A percentile compares a stretch with the other conserved stretches of the same genome.
Conservation (phyloP, 2,329 filamentous ascomycete genomes). For the Harringtonia aguacate region DNA sequence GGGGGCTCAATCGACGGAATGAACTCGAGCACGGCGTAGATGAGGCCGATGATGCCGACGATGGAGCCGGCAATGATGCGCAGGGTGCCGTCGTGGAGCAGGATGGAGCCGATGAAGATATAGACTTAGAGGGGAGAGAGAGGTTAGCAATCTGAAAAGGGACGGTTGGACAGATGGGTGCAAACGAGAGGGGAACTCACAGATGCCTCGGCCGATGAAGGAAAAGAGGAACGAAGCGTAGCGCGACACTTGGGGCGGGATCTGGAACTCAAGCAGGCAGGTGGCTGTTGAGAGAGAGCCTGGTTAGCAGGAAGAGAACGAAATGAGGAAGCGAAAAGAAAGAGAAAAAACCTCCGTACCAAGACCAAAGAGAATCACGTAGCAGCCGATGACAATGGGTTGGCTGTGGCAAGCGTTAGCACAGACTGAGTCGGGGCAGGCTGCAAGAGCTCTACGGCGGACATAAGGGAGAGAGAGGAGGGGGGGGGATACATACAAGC, state of each 20-base stretch:
- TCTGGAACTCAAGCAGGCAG: constrained; percentile 79
- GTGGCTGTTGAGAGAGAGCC: constrained; percentile 38
- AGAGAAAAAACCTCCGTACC: too few relatives aligned
- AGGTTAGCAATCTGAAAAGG: too few relatives aligned
- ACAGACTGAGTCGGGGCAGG: neutral
- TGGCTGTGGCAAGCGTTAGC: constrained; percentile 35
- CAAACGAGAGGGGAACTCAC: constrained; percentile 43
- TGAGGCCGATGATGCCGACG: constrained; percentile 68
- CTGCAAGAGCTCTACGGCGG: neutral
- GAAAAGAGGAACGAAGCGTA: constrained; percentile 98
- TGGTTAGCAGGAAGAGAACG: neutral
- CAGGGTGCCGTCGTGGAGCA: constrained; percentile 57
- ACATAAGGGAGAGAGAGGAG: constrained; percentile 9
- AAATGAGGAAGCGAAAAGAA: neutral
- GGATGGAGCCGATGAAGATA: constrained; percentile 83
- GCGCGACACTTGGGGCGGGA: constrained; percentile 82
- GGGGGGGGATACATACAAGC: constrained; percentile 43
- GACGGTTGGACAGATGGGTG: neutral
- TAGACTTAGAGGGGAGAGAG: constrained; percentile 66
- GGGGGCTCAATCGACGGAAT: constrained; percentile 70
- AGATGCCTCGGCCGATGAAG: constrained; percentile 88
- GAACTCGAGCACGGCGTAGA: constrained; percentile 66
- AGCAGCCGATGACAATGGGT: constrained; percentile 68
- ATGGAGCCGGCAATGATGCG: constrained; percentile 68
- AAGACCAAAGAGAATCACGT: constrained; percentile 85